Conservation (phyloP, 768 basidiomycete genomes). For the Mycena galericulata region DNA sequence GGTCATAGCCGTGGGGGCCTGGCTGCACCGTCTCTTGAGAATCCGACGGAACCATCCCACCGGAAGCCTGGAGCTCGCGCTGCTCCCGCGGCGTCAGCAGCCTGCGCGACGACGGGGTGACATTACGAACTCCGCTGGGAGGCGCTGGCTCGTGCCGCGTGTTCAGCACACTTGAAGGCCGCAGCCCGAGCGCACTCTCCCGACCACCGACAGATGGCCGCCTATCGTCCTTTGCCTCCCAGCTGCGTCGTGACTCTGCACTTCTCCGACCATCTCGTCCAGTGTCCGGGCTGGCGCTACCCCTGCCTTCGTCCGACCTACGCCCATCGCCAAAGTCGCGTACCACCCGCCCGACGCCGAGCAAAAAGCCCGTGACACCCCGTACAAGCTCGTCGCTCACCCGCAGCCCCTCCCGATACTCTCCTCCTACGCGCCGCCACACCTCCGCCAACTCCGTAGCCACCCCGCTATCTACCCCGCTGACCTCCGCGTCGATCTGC, state of each 20-base stretch:
- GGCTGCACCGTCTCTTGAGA: slow-evolving; percentile 58
- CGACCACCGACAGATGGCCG: slow-evolving; percentile 50
- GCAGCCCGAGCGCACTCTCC: slow-evolving; percentile 49
- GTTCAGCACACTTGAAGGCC: slow-evolving; percentile 49
- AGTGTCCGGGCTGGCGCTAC: slow-evolving; percentile 68
- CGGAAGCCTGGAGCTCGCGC: slow-evolving; percentile 52
- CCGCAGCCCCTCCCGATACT: slow-evolving; percentile 78
- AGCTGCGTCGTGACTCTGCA: slow-evolving; percentile 69
- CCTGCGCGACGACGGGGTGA: slow-evolving; percentile 58
- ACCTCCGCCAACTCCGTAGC: slow-evolving; percentile 61
- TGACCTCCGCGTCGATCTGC: slow-evolving; percentile 83
- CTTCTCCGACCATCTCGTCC: slow-evolving; percentile 59
- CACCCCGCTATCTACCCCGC: slow-evolving; percentile 44
- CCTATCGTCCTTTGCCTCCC: slow-evolving; percentile 56
- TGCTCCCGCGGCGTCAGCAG: slow-evolving; percentile 71
- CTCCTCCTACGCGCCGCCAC: slow-evolving; percentile 77
- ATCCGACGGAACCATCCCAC: slow-evolving; percentile 49
- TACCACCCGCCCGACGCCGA: slow-evolving; percentile 79
- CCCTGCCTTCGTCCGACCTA: slow-evolving; percentile 47
- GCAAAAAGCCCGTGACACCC: slow-evolving; percentile 78
- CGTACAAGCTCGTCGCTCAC: slow-evolving; percentile 85
- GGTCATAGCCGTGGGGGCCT: slow-evolving; percentile 43
- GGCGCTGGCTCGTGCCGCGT: slow-evolving; percentile 32
- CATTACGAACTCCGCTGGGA: slow-evolving; percentile 36
- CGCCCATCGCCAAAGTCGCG: slow-evolving; percentile 59